These are phyloP conservation scores for Porcisia hertigi DNA, from an alignment of 208 protist species.

Conservation along the genomic window DNA sequence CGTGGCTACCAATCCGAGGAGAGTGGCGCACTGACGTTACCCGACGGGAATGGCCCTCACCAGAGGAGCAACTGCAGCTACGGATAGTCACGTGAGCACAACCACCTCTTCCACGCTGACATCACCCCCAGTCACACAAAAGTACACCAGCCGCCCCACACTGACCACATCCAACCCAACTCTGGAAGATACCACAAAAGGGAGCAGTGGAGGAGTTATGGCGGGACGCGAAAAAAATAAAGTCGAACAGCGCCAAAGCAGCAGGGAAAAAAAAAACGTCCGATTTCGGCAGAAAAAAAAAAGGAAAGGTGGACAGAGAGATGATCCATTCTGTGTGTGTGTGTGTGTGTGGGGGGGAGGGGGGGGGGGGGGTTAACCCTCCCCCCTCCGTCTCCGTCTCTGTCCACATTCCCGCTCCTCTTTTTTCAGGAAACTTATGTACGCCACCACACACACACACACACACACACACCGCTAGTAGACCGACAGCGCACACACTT, in stretches of 20 bases:
- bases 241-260: background rate
- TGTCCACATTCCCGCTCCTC: background rate
- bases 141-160: background rate
- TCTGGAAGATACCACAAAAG: background rate
- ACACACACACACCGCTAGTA: background rate
- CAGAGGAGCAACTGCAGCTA: background rate
- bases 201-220: too few species aligned
- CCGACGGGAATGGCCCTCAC: background rate
- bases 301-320: background rate
- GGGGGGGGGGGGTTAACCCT: background rate
- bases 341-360: too few species aligned
- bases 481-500: background rate
- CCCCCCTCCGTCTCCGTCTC: background rate
- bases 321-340: too few species aligned
- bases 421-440: background rate
- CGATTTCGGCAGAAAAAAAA: too few species aligned
- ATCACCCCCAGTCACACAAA: background rate
- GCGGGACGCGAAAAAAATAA: too few species aligned
- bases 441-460: background rate
- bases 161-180: background rate
- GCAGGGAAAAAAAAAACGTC: background rate
- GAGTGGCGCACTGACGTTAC: background rate
- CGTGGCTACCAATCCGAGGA: background rate
- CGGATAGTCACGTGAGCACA: background rate
- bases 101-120: background rate